Evolutionary conservation across 495 filamentous ascomycete species (phyloP).

Genomic region (Usnea hakonensis): DNA sequence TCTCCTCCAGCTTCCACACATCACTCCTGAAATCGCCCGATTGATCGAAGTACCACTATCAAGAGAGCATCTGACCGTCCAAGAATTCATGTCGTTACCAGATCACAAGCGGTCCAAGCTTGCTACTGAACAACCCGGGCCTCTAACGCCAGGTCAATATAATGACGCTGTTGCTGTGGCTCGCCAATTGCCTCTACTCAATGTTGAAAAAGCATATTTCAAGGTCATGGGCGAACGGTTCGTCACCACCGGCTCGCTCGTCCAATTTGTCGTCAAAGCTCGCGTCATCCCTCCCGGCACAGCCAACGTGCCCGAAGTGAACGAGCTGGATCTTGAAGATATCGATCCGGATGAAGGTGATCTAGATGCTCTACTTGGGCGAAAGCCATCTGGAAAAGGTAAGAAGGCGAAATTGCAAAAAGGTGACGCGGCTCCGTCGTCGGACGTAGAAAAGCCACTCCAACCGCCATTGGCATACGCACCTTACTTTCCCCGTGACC

Average conservation of each 20-base stretch:
- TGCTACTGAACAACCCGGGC: constrained; percentile 55
- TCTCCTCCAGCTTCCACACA: constrained; percentile 84
- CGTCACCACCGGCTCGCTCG: constrained; percentile 86
- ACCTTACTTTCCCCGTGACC: constrained; percentile 81
- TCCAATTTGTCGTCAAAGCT: constrained; percentile 91
- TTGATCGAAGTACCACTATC: constrained; percentile 65
- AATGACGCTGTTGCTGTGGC: constrained; percentile 64
- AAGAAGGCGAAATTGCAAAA: constrained; percentile 48
- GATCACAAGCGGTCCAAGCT: constrained; percentile 65
- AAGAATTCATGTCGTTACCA: constrained; percentile 78
- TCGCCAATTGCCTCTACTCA: constrained; percentile 69
- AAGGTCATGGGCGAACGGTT: constrained; percentile 92
- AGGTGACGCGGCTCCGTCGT: constrained; percentile 31
- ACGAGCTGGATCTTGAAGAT: constrained; percentile 76
- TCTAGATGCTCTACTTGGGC: constrained; percentile 75
- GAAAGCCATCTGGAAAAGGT: constrained; percentile 53
- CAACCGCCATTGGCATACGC: constrained; percentile 79
- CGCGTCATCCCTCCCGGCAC: constrained; percentile 85
- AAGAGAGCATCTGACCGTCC: constrained; percentile 67
- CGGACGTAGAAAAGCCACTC: constrained; percentile 47
- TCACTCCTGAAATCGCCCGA: constrained; percentile 67
- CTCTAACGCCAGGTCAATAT: constrained; percentile 72
- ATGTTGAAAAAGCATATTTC: constrained; percentile 94
- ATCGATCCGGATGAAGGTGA: constrained; percentile 91
- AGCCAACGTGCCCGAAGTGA: constrained; percentile 59